Percentiles rank a stretch among this genome's conserved stretches.
These are phyloP conservation scores for Pichia pseudocactophila DNA, from an alignment of 805 yeast species.

Conservation along the genomic window DNA sequence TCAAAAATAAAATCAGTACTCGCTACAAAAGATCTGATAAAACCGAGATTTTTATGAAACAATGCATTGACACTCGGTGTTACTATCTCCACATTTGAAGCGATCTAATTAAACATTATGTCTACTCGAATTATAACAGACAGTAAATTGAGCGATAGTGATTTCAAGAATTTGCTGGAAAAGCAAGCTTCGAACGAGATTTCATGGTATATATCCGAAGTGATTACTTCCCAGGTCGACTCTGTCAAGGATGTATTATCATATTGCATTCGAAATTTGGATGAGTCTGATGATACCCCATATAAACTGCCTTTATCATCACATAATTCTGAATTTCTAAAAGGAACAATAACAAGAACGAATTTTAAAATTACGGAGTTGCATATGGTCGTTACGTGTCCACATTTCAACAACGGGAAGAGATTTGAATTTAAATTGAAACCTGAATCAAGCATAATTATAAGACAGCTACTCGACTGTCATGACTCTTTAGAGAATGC, in stretches of 20 bases:
- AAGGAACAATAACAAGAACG: conserved; percentile 51
- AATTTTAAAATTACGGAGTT: conserved; percentile 45
- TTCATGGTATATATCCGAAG: conserved; percentile 38
- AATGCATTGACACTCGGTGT: no score
- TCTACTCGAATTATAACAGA: conserved; percentile 17
- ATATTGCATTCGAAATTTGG: conserved; percentile 32
- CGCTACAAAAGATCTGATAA: no score
- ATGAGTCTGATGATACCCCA: conserved; percentile 29
- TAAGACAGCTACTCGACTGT: conserved; percentile 34
- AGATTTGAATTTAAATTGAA: conserved; percentile 31
- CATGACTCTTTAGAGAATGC: conserved; percentile 34
- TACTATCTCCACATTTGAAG: no score
- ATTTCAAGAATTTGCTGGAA: conserved; percentile 4
- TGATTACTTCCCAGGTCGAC: conserved; percentile 41
- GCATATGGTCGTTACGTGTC: conserved; percentile 31
- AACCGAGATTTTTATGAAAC: no score
- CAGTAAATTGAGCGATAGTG: background rate
- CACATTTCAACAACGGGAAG: conserved; percentile 33
- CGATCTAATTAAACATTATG: conserved; percentile 1
- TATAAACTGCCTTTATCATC: conserved; percentile 52
- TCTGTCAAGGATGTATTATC: conserved; percentile 35
- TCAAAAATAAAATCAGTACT: no score
- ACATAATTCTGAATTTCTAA: conserved; percentile 44
- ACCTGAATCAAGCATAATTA: conserved; percentile 30
- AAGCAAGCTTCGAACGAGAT: conserved; percentile 26